A percentile compares a stretch with the other conserved stretches of the same genome.
phyloP scores from a whole-genome alignment of 441 rosid genomes.

The Syzygium syzygioides region DNA sequence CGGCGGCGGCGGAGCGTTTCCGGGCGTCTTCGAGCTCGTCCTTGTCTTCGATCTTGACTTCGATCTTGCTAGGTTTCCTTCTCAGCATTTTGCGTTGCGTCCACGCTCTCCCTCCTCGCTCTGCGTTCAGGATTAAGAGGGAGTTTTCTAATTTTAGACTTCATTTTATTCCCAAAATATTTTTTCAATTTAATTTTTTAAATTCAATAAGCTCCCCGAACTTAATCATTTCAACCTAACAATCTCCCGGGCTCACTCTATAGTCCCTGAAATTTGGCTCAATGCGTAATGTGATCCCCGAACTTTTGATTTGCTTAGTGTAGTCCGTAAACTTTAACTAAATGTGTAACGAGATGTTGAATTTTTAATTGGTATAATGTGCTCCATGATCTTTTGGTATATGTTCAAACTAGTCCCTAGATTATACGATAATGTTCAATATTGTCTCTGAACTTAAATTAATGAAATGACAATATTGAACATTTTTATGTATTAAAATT shows the following conservation, averaged over 20 bases:
- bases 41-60: conserved; percentile 77
- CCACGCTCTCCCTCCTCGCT: neutral
- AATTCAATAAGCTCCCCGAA: neutral
- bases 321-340: no score
- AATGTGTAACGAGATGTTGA: no score
- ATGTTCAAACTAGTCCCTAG: no score
- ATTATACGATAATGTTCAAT: no score
- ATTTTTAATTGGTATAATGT: no score
- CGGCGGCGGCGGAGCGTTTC: conserved; percentile 18
- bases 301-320: no score
- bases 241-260: no score
- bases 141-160: neutral
- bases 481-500: no score
- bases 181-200: neutral
- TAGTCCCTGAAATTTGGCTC: no score
- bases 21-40: conserved; percentile 79
- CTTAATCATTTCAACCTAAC: neutral
- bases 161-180: neutral
- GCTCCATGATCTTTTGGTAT: no score
- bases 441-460: no score
- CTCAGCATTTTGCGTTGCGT: conserved; percentile 47
- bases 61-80: conserved; percentile 75
- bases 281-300: accelerated
- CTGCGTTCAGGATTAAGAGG: neutral
- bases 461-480: no score